Evolutionary conservation across 2,329 filamentous ascomycete species (phyloP), one percentile per base, ranked within the genome.

Genomic region (Epichloe glyceriae): DNA sequence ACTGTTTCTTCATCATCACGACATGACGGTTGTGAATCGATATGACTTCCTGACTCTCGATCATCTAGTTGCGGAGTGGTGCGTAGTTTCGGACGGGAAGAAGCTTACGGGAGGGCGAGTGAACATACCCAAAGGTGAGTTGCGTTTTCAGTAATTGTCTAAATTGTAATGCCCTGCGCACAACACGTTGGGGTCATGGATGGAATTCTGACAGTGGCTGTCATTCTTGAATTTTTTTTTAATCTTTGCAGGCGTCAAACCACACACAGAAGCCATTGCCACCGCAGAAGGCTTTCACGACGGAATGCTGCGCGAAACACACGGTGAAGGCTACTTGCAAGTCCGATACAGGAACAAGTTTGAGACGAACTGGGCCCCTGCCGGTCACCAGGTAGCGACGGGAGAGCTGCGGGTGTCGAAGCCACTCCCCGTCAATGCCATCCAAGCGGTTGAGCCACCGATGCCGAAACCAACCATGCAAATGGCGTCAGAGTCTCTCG

Each of bases 1-100:
- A 8, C 62, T 76, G 11, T 66, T 54, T 0, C 58, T 76, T 5
- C 59, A 71, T 7, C 70, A 69, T 1, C 59, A 66, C n/a, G 59
- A 62, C 2, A 63, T 79, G 2, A 67, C 66, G 4, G 67, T 80
- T 14, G 58, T 73, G 53, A 80, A 79, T 51, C 68, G 73, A 11
- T 78, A 81, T 58, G 76, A 80, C 58, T 79, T 76, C 50, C 58
- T 72, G 34, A 67, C 62, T 0, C 65, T 80, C 4, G 73, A 77
- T 51, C 73, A 79, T 53, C 59, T 80, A 15, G 62, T 58, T 8
- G 74, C 71, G 50, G 61, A 61, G 17, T 76, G 68, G 67, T 64
- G 62, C 20, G 57, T 76, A 15, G 61, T 73, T 8, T 60, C 64
- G 5, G 70, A 73, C 26, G 66, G 70, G 6, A 50, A 63, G 22